These are phyloP conservation scores for Beta vulgaris DNA, from an alignment of 148 eudicot species.

Conservation along the genomic window DNA sequence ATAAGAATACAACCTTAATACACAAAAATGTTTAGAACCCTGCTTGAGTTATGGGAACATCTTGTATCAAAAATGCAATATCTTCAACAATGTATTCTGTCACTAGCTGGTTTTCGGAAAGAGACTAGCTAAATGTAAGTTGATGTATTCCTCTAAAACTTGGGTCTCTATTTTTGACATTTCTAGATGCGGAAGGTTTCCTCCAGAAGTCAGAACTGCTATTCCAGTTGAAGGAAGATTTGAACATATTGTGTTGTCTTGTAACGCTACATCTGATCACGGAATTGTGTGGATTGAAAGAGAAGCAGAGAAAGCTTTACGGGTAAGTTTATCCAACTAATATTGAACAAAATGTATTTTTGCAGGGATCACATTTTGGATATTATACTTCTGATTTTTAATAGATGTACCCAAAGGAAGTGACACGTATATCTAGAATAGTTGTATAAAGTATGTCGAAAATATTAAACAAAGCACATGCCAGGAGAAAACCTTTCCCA, in stretches of 20 bases:
- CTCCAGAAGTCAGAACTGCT: slow-evolving; percentile 84
- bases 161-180: slow-evolving; percentile 1
- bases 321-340: slow-evolving; percentile 28
- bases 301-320: slow-evolving; percentile 70
- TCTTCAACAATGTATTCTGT: neutral
- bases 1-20: neutral
- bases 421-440: no score
- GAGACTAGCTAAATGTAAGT: neutral
- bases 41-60: neutral
- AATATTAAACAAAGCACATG: no score
- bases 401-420: no score
- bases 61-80: neutral
- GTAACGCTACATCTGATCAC: slow-evolving; percentile 89
- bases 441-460: no score
- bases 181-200: slow-evolving; percentile 70
- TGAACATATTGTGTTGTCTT: slow-evolving; percentile 90
- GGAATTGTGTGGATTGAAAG: slow-evolving; percentile 80
- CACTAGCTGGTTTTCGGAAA: neutral
- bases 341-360: neutral
- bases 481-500: no score
- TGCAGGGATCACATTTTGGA: no score
- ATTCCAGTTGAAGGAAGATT: slow-evolving; percentile 92
- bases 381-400: no score
- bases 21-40: neutral
- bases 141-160: neutral